Evolutionary conservation across 148 eudicot species (phyloP), one percentile per base, ranked within the genome.

Genomic region (Camellia granthamiana): DNA sequence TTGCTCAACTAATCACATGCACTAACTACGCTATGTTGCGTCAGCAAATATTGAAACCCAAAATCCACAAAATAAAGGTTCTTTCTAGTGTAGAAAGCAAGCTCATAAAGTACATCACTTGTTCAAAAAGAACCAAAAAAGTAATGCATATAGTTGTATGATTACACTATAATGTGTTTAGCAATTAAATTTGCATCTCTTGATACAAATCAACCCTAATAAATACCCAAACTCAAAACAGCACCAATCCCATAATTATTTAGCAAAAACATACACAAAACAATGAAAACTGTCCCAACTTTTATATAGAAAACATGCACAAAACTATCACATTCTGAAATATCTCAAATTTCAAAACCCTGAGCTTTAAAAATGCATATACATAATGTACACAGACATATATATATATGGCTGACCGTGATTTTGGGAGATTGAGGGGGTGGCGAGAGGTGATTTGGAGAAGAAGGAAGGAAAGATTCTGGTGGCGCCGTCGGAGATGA

Each of bases 401-500:
- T 0, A 71, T 59, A 79, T 46, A 14, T 18, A 59, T 44, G 52
- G 72, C 81, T 70, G 74, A 87, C 90, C 86, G n/a, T 41, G 59
- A 82, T 78, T 52, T 3, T 83, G 46, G 4, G 77, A 12, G 61
- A 16, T 41, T 30, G 82, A 8, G 60, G 49, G 12, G 64, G 69
- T 41, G 23, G 76, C 30, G 23, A 86, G 74, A 52, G 83, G 47
- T 21, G 84, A 78, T 64, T 58, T 83, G 42, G 90, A 87, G 80
- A 90, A 90, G 69, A 90, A 51, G 0, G 90, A 85, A 6, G 93
- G 92, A 4, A 89, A 77, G 30, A 93, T 74, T 79, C 82, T 91
- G 51, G 84, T 85, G 78, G 97, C 93, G 63, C 93, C 89, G 58
- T 88, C 87, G n/a, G 92, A 78, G 67, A 92, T 80, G 14, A 92